These are phyloP conservation scores for Polygonum aviculare DNA, from an alignment of 148 eudicot genomes.

Conservation along the genomic window DNA sequence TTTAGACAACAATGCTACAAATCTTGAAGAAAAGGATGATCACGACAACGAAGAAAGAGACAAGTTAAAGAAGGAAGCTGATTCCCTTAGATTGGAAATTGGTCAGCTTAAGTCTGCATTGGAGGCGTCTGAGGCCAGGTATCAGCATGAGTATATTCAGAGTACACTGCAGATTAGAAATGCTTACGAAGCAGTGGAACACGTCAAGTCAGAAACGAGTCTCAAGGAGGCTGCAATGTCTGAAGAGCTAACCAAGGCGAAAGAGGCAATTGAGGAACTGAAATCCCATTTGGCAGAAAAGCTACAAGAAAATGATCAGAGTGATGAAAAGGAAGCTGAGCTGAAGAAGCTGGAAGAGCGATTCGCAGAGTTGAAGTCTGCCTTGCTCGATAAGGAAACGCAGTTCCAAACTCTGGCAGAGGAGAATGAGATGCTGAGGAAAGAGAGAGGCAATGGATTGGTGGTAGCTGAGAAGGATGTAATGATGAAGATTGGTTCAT, in stretches of 20 bases:
- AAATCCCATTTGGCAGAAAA: conserved; percentile 33
- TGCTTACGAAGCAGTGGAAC: conserved; percentile 65
- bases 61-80: conserved; percentile 39
- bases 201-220: conserved; percentile 35
- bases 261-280: conserved; percentile 37
- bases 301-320: conserved; percentile 21
- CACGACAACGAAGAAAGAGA: conserved; percentile 27
- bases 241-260: conserved; percentile 34
- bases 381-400: conserved; percentile 48
- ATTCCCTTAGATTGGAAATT: conserved; percentile 35
- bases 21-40: conserved; percentile 10
- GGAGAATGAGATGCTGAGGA: conserved; percentile 58
- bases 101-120: conserved; percentile 42
- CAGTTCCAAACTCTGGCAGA: conserved; percentile 30
- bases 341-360: conserved; percentile 32
- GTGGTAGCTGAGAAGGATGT: conserved; percentile 48
- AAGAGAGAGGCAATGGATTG: conserved; percentile 26
- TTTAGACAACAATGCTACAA: conserved; percentile 12
- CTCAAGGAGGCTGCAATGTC: conserved; percentile 45
- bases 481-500: conserved; percentile 40
- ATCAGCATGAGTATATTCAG: conserved; percentile 55
- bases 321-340: conserved; percentile 29
- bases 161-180: conserved; percentile 63
- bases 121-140: conserved; percentile 58
- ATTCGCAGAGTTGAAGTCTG: conserved; percentile 27